Evolutionary conservation across 805 yeast species (phyloP).

Genomic region (Candida coquimbonensis): DNA sequence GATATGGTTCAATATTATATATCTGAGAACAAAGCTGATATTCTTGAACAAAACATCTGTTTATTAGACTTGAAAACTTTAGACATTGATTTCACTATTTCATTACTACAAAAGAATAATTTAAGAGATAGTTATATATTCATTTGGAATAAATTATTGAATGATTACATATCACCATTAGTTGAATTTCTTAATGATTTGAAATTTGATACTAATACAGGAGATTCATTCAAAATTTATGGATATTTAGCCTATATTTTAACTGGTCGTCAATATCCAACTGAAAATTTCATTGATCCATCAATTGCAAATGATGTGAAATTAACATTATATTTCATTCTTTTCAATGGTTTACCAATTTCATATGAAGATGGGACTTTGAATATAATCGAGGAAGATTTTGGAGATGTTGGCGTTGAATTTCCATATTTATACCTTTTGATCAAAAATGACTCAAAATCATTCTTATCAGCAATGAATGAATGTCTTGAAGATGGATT

Average conservation of each 20-base stretch:
- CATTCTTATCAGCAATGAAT: constrained; percentile 60
- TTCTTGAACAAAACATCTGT: constrained; percentile 64
- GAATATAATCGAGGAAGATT: constrained; percentile 25
- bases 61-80: constrained; percentile 57
- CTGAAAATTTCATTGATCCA: constrained; percentile 40
- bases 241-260: constrained; percentile 62
- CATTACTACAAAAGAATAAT: constrained; percentile 47
- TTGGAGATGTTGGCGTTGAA: constrained; percentile 26
- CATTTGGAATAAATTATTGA: constrained; percentile 63
- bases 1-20: constrained; percentile 50
- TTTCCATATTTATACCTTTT: constrained; percentile 67
- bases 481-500: constrained; percentile 79
- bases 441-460: constrained; percentile 48
- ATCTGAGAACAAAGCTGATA: constrained; percentile 32
- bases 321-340: constrained; percentile 41
- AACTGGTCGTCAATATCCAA: constrained; percentile 79
- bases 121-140: constrained; percentile 59
- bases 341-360: constrained; percentile 52
- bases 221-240: constrained; percentile 31
- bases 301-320: constrained; percentile 37
- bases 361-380: constrained; percentile 15
- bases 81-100: constrained; percentile 72
- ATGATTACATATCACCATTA: constrained; percentile 69
- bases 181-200: constrained; percentile 43
- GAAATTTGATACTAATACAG: constrained; percentile 5